Percentiles rank a stretch among this genome's conserved stretches.
phyloP scores from a whole-genome alignment of 2,329 filamentous ascomycete species.

The Diaporthe helianthi region DNA sequence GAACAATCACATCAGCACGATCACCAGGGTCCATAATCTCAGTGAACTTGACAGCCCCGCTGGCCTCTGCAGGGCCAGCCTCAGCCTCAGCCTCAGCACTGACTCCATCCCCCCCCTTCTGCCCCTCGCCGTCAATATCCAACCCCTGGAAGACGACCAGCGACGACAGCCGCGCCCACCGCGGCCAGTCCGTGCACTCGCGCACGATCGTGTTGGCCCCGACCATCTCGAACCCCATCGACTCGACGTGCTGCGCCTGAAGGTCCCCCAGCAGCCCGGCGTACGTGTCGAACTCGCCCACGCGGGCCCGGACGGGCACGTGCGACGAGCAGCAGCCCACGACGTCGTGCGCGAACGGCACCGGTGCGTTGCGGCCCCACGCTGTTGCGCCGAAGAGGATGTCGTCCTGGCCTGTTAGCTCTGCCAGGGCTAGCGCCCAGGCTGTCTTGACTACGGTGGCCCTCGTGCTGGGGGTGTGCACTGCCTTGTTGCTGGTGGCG shows the following conservation, averaged over 20 bases:
- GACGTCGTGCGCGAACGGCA: neutral
- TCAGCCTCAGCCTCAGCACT: neutral
- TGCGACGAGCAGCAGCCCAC: neutral
- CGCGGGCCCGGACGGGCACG: neutral
- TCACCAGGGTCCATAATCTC: neutral
- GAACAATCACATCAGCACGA: neutral
- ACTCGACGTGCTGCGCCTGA: neutral
- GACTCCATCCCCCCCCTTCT: neutral
- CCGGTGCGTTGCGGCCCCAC: conserved; percentile 17
- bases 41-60: neutral
- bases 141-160: neutral
- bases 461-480: neutral
- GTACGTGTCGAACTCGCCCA: neutral
- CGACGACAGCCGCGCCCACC: neutral
- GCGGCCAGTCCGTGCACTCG: neutral
- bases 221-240: neutral
- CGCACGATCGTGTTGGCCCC: neutral
- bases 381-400: conserved; percentile 12
- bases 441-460: neutral
- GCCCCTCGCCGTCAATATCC: neutral
- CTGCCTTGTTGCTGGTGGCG: neutral
- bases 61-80: neutral
- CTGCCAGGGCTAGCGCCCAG: conserved; percentile 2
- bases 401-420: neutral
- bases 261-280: neutral